phyloP scores from a whole-genome alignment of 73 alveolate genomes.

The Stentor coeruleus region DNA sequence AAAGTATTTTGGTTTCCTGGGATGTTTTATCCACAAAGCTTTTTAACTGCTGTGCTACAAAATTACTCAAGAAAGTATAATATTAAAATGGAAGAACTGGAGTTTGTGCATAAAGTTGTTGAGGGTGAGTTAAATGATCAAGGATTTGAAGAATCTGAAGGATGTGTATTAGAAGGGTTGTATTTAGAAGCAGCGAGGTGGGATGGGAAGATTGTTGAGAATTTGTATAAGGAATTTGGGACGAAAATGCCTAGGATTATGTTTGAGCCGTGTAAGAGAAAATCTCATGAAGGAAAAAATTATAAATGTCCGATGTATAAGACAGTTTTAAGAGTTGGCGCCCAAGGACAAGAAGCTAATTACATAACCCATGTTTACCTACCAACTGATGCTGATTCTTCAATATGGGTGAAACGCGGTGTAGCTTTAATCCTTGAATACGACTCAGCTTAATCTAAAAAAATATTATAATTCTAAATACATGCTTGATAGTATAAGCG shows the following conservation, averaged over 20 bases:
- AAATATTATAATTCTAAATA: no score
- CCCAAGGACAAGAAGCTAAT: constrained; percentile 41
- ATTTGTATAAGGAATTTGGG: constrained; percentile 2
- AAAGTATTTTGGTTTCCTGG: constrained; percentile 76
- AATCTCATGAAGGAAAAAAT: constrained; percentile 49
- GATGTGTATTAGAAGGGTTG: constrained; percentile 61
- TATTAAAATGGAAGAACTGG: constrained; percentile 67
- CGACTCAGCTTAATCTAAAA: constrained; percentile 4
- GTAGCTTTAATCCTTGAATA: constrained; percentile 61
- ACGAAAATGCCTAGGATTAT: neutral
- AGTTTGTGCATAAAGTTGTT: constrained; percentile 62
- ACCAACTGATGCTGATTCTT: constrained; percentile 55
- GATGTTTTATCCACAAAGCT: constrained; percentile 71
- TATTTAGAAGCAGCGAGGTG: constrained; percentile 70
- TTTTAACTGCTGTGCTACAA: constrained; percentile 76
- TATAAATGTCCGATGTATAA: constrained; percentile 89
- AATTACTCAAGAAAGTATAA: constrained; percentile 73
- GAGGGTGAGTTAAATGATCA: constrained; percentile 56
- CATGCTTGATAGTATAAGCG: neutral
- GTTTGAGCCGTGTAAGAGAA: neutral
- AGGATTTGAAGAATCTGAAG: constrained; percentile 62
- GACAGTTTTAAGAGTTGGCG: constrained; percentile 85
- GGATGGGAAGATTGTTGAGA: constrained; percentile 49
- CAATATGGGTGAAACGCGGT: constrained; percentile 89
- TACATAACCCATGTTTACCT: constrained; percentile 66